Evolutionary conservation across 1,139 yeast genomes (phyloP), one percentile per base, ranked within the genome.

Genomic region (Candida glucosophila): DNA sequence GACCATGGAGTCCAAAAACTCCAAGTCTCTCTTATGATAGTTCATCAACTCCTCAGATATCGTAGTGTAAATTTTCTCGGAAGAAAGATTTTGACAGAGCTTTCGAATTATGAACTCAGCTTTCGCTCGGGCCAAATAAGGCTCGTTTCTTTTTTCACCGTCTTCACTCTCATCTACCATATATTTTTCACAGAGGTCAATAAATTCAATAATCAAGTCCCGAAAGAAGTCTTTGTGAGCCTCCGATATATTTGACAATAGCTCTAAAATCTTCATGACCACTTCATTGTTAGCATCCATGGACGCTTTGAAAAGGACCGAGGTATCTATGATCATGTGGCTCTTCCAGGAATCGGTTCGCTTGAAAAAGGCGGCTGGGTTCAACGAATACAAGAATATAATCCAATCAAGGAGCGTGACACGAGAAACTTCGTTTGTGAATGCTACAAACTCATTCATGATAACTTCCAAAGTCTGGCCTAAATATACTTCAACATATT

Each of bases 341-440:
- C 70, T 36, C 4, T 38, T 42, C 3, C 37, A 47, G 4, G 45
- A 51, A 11, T 44, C 43, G 9, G 53, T 44, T 18, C 43, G 77
- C 44, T 64, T 74, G 38, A 71, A 63, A 41, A 73, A 71, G 41
- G 71, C 66, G 15, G 67, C 55, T 1, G 92, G 83, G 22, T 79
- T 79, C 38, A 77, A 77, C 17, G 75, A 68, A 43, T 88, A 92
- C 23, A 92, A 62, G 66, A 85, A 75, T 14, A 78, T 77, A 19
- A 92, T 61, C 98, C 98, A 92, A 38, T 88, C 95, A 23, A 92
- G 58, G 12, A 93, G 81, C 0, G 93, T 86, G 12, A 86, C 68
- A 36, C 92, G 64, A 1, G 96, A 82, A 18, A 78, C 73, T 36
- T 85, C 95, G 39, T 83, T 79, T 30, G 49, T 33, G 9, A 8